phyloP scores from a whole-genome alignment of 2,329 filamentous ascomycete genomes.

The Phialophora chinensis region DNA sequence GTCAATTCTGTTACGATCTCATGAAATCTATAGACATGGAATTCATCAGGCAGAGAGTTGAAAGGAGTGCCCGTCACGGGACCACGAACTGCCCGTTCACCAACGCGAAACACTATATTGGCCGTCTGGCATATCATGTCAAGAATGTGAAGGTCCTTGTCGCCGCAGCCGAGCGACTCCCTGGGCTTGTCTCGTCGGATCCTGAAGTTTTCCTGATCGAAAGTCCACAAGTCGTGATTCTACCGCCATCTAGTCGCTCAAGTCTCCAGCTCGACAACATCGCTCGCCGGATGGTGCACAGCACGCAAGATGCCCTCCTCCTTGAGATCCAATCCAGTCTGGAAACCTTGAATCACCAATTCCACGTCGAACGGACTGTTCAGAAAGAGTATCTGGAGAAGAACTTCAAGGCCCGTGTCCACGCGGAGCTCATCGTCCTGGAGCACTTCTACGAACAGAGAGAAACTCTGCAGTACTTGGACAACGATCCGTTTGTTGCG shows the following conservation, averaged over 20 bases:
- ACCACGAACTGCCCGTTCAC: slow-evolving; percentile 38
- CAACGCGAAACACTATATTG: slow-evolving; percentile 50
- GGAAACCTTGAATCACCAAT: background rate
- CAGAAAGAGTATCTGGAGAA: slow-evolving; percentile 39
- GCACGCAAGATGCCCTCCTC: background rate
- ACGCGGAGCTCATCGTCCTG: slow-evolving; percentile 57
- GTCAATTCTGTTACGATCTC: slow-evolving; percentile 3
- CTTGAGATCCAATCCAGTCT: background rate
- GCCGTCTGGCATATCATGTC: slow-evolving; percentile 53
- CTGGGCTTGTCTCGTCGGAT: slow-evolving; percentile 41
- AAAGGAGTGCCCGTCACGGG: background rate
- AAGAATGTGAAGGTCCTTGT: slow-evolving; percentile 50
- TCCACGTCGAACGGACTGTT: slow-evolving; percentile 23
- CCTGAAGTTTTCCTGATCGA: background rate
- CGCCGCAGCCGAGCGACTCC: slow-evolving; percentile 42
- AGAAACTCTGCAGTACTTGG: slow-evolving; percentile 44
- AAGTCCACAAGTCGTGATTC: background rate
- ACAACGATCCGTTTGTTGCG: slow-evolving; percentile 54
- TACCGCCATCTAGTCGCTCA: background rate
- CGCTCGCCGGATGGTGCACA: slow-evolving; percentile 3
- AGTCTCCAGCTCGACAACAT: slow-evolving; percentile 1
- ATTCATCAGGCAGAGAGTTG: slow-evolving; percentile 7
- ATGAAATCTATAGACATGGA: slow-evolving; percentile 3
- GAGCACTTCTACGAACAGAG: slow-evolving; percentile 51
- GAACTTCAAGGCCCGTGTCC: slow-evolving; percentile 44